A percentile compares a stretch with the other conserved stretches of the same genome.
These are phyloP conservation scores for Neurospora sp. DNA, from an alignment of 495 filamentous ascomycete species.

Conservation along the genomic window DNA sequence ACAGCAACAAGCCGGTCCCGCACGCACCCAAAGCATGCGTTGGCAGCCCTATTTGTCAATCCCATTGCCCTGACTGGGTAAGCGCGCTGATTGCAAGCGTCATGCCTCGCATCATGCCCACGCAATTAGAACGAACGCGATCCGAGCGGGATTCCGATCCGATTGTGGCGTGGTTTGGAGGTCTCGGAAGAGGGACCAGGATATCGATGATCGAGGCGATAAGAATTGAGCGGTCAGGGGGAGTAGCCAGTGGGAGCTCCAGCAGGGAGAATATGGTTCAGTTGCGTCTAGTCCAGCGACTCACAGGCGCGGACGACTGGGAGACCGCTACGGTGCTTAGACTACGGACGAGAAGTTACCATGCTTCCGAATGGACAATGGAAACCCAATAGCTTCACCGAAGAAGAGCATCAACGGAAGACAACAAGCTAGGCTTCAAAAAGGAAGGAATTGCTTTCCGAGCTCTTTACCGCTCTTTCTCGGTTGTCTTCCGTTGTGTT, in stretches of 20 bases:
- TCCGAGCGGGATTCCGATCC: not conserved
- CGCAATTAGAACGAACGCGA: not conserved
- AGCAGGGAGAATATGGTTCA: not conserved
- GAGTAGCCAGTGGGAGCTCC: not conserved
- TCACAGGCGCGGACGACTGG: not conserved
- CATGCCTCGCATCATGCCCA: not conserved
- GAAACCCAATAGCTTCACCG: not conserved
- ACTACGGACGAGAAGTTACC: not conserved
- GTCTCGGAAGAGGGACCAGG: not conserved
- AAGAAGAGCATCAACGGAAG: not conserved
- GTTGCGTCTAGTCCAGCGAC: not conserved
- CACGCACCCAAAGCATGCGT: not conserved
- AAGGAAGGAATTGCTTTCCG: not conserved
- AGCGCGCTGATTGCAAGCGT: not conserved
- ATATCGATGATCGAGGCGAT: not conserved
- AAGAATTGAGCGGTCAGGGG: not conserved
- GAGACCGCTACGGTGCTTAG: not conserved
- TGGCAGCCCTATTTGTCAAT: not conserved
- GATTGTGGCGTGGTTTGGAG: not conserved
- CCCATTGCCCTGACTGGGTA: not conserved
- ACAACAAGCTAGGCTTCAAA: not conserved
- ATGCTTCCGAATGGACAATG: not conserved
- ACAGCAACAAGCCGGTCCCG: not conserved
- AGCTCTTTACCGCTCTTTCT: not conserved
- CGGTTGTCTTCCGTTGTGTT: not conserved